Percentiles rank a stretch among this genome's conserved stretches.
These are phyloP conservation scores for Globisporangium canariense DNA, from an alignment of 352 stramenopile genomes.

Conservation along the genomic window DNA sequence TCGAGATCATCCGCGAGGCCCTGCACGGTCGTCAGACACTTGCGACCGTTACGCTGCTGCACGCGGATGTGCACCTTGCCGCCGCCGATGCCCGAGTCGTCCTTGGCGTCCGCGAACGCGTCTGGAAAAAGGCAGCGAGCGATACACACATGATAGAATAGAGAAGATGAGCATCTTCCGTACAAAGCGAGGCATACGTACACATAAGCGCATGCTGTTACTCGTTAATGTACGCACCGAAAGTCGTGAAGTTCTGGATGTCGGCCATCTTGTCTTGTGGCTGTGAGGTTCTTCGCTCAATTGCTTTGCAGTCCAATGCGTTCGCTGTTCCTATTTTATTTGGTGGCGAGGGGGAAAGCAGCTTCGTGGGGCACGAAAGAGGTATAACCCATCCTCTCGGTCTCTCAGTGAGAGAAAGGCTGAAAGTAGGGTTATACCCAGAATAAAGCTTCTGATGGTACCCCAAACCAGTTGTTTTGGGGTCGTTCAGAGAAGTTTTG, in stretches of 20 bases:
- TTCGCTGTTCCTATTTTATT: slow-evolving; percentile 23
- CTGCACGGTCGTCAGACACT: slow-evolving; percentile 99
- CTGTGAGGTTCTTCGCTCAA: slow-evolving; percentile 12
- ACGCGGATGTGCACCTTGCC: slow-evolving; percentile 98
- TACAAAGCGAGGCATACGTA: neutral
- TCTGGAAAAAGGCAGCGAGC: slow-evolving; percentile 33
- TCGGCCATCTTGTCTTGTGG: slow-evolving; percentile 48
- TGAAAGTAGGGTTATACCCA: no score
- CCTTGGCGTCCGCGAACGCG: slow-evolving; percentile 86
- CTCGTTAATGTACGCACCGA: slow-evolving; percentile 46
- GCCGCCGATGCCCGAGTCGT: slow-evolving; percentile 79
- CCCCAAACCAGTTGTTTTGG: no score
- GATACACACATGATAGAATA: neutral
- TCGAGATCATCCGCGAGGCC: slow-evolving; percentile 97
- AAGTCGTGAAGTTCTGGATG: slow-evolving; percentile 89
- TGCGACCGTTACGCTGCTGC: slow-evolving; percentile 99
- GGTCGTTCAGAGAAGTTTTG: no score
- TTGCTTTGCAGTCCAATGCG: slow-evolving; percentile 19
- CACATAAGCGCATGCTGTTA: neutral
- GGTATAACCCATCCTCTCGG: no score
- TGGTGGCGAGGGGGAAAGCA: slow-evolving; percentile 23
- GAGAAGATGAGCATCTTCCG: neutral
- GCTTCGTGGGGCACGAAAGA: no score
- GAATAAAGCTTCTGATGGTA: no score
- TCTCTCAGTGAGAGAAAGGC: no score